These are phyloP conservation scores for Cladosporium phlei DNA, from an alignment of 2,329 filamentous ascomycete genomes.

Conservation along the genomic window DNA sequence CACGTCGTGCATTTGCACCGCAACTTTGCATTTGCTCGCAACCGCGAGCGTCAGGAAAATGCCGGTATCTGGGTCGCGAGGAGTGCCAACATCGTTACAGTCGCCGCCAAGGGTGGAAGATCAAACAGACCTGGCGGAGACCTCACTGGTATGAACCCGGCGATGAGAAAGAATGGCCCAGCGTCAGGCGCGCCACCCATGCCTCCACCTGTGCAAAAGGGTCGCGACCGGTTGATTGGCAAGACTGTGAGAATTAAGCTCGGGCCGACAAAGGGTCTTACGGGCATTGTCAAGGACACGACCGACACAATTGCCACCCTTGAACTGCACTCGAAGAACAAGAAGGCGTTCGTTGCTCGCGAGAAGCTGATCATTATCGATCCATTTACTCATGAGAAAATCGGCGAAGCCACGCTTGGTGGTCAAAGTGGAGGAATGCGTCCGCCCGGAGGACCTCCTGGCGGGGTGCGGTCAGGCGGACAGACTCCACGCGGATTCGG, in stretches of 20 bases:
- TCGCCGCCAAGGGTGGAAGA: conserved; percentile 89
- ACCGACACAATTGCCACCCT: conserved; percentile 82
- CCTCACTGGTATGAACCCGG: conserved; percentile 86
- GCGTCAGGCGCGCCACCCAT: conserved; percentile 51
- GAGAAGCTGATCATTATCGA: conserved; percentile 82
- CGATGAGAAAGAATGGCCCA: conserved; percentile 58
- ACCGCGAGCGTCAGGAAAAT: conserved; percentile 77
- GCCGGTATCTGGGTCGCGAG: conserved; percentile 85
- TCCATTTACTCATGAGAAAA: conserved; percentile 66
- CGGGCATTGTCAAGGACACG: conserved; percentile 94
- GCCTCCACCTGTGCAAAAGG: conserved; percentile 68
- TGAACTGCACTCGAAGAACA: conserved; percentile 90
- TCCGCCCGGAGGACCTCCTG: conserved; percentile 57
- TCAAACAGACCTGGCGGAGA: conserved; percentile 69
- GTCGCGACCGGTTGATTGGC: conserved; percentile 78
- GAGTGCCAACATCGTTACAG: conserved; percentile 77
- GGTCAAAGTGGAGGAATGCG: conserved; percentile 14
- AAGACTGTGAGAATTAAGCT: conserved; percentile 86
- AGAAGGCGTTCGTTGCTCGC: conserved; percentile 80
- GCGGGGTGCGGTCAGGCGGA: conserved; percentile 22
- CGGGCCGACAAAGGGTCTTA: conserved; percentile 83
- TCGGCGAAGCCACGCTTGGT: conserved; percentile 36
- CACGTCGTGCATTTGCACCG: conserved; percentile 92
- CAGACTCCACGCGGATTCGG: conserved; percentile 39
- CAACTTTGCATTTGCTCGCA: conserved; percentile 86